Evolutionary conservation across 192 early-diverging fungal genomes (phyloP), one percentile per base, ranked within the genome.

Genomic region (Pecoramyces ruminantium): DNA sequence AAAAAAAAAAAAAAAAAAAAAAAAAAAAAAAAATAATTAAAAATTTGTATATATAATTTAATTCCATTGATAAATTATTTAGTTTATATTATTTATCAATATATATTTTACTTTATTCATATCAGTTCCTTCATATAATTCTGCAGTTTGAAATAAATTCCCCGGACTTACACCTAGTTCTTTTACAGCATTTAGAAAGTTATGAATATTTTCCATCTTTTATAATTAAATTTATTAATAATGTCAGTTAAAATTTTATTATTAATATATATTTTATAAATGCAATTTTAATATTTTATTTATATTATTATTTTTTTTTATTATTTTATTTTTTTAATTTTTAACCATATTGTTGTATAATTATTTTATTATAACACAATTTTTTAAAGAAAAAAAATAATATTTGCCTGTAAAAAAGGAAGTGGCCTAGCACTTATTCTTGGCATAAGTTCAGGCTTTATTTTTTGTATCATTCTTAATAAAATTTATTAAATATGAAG

Each of bases 141-240:
- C 94, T 11, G 91, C 89, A 0, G 94, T 94, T 84, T 95, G 89
- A 81, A 95, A 95, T 82, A 94, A 85, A 81, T 94, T 92, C 25
- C 90, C 87, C 80, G 89, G 91, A 77, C 92, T 86, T 42, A 95
- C 85, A 2, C 94, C 94, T 77, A 95, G 88, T 77, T 79, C 27
- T 77, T 84, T 89, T 77, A 92, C 92, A 17, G 90, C 94, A 67
- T 87, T 86, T 29, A 95, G 82, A 84, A 94, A 95, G 82, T 92
- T 91, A 82, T 86, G 85, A 51, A 94, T 94, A 80, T 95, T 94
- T 80, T 94, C 93, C 93, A 95, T 95, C 94, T 94, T 87, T 80
- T 34, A n/a, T n/a, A n/a, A n/a, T n/a, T n/a, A n/a, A n/a, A n/a
- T n/a, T n/a, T n/a, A n/a, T n/a, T n/a, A n/a, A n/a, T n/a, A n/a